Evolutionary conservation across 1,284 basidiomycete species (phyloP).

Genomic region (Tausonia pullulans): DNA sequence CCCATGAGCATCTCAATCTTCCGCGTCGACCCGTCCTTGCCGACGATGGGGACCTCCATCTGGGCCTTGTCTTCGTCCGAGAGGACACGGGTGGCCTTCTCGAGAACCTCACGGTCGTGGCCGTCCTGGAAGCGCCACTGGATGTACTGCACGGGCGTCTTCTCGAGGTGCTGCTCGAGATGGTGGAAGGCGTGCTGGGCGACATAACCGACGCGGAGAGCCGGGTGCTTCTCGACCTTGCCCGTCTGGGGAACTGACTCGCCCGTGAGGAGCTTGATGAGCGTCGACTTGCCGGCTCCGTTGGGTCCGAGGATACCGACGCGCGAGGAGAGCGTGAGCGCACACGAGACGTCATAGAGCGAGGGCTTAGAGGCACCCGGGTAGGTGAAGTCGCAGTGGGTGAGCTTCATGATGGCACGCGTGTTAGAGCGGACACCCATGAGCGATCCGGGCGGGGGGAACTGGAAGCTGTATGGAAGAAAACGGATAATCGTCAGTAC

Average conservation of each 20-base stretch:
- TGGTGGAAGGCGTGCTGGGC: conserved; percentile 97
- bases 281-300: conserved; percentile 89
- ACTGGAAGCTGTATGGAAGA: conserved; percentile 49
- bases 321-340: conserved; percentile 80
- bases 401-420: conserved; percentile 88
- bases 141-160: conserved; percentile 90
- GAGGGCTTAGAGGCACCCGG: conserved; percentile 75
- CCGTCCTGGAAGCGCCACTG: conserved; percentile 99
- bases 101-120: conserved; percentile 87
- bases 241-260: conserved; percentile 90
- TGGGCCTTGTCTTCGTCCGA: conserved; percentile 76
- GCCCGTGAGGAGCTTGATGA: conserved; percentile 90
- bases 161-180: conserved; percentile 85
- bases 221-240: conserved; percentile 89
- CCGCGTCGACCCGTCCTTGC: conserved; percentile 81
- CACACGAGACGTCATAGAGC: conserved; percentile 79
- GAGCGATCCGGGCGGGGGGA: conserved; percentile 89
- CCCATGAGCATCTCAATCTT: conserved; percentile 91
- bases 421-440: conserved; percentile 98
- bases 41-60: conserved; percentile 80
- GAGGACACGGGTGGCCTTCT: conserved; percentile 82
- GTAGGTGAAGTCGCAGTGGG: conserved; percentile 88
- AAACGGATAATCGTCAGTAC: neutral
- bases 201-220: conserved; percentile 91
- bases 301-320: conserved; percentile 86